Conservation (phyloP, 2,329 filamentous ascomycete species). For the Stylonectria norvegica region DNA sequence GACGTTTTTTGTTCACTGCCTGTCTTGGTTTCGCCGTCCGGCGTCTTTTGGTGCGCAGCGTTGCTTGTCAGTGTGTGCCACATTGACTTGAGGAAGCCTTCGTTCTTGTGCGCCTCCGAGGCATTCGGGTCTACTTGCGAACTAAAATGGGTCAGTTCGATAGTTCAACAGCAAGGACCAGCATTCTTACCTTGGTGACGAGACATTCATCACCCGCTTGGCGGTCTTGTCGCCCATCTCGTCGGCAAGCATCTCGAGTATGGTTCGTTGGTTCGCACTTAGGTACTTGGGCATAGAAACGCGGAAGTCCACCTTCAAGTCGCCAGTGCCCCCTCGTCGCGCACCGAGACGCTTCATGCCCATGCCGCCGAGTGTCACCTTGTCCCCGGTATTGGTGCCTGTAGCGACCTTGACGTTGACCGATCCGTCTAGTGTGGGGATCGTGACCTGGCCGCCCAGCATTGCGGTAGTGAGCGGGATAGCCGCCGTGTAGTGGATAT, state of each 20-base stretch:
- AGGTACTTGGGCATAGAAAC: constrained; percentile 94
- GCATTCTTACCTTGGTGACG: constrained; percentile 32
- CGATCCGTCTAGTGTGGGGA: constrained; percentile 87
- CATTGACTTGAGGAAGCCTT: constrained; percentile 87
- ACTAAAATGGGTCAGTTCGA: constrained; percentile 10
- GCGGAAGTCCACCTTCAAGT: constrained; percentile 91
- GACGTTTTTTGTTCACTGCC: constrained; percentile 16
- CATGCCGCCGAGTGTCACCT: constrained; percentile 82
- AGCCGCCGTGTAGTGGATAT: constrained; percentile 87
- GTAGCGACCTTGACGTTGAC: constrained; percentile 89
- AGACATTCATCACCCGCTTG: constrained; percentile 85
- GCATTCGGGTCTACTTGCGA: constrained; percentile 23
- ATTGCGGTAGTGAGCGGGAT: constrained; percentile 91
- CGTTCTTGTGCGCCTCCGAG: constrained; percentile 63
- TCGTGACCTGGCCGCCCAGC: constrained; percentile 81
- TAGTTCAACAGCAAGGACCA: not conserved
- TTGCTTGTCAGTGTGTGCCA: constrained; percentile 93
- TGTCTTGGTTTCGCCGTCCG: constrained; percentile 27
- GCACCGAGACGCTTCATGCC: constrained; percentile 84
- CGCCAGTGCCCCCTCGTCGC: constrained; percentile 67
- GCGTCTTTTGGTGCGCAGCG: constrained; percentile 47
- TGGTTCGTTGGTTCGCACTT: constrained; percentile 83
- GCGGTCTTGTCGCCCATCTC: constrained; percentile 93
- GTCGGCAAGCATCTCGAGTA: constrained; percentile 93
- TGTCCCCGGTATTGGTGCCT: constrained; percentile 89